These are phyloP conservation scores for Penicillium parvum DNA, from an alignment of 495 filamentous ascomycete genomes.

Conservation along the genomic window DNA sequence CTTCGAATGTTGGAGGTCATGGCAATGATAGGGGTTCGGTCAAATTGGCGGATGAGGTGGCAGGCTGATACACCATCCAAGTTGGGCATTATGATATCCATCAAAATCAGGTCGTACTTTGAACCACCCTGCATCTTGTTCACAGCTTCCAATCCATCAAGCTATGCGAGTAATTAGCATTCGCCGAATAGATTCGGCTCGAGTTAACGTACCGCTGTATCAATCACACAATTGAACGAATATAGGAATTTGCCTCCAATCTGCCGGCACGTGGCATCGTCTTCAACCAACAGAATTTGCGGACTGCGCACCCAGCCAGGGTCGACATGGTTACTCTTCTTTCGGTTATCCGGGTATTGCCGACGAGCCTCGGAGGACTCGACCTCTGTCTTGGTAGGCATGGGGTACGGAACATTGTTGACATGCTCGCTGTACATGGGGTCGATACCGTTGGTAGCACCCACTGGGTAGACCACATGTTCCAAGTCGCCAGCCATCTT, in stretches of 20 bases:
- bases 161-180: slow-evolving; percentile 42
- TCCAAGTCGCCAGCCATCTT: slow-evolving; percentile 63
- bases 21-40: slow-evolving; percentile 86
- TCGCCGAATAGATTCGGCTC: not conserved
- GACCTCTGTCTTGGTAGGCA: slow-evolving; percentile 55
- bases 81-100: slow-evolving; percentile 99
- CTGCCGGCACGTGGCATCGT: slow-evolving; percentile 88
- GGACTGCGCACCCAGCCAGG: slow-evolving; percentile 79
- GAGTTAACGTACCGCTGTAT: slow-evolving; percentile 72
- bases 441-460: slow-evolving; percentile 85
- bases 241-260: slow-evolving; percentile 94
- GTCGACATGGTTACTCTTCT: slow-evolving; percentile 66
- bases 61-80: slow-evolving; percentile 94
- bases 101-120: slow-evolving; percentile 89
- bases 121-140: slow-evolving; percentile 80
- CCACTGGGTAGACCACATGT: slow-evolving; percentile 84
- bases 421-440: slow-evolving; percentile 93
- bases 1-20: slow-evolving; percentile 99
- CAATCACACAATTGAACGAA: slow-evolving; percentile 81
- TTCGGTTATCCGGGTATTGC: slow-evolving; percentile 52
- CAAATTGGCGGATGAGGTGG: slow-evolving; percentile 86
- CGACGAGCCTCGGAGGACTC: slow-evolving; percentile 47
- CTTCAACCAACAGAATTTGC: slow-evolving; percentile 87
- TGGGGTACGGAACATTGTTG: slow-evolving; percentile 81
- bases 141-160: slow-evolving; percentile 88